Base-by-base conservation (phyloP, 129 eudicot species). In the Artemisia annua region DNA sequence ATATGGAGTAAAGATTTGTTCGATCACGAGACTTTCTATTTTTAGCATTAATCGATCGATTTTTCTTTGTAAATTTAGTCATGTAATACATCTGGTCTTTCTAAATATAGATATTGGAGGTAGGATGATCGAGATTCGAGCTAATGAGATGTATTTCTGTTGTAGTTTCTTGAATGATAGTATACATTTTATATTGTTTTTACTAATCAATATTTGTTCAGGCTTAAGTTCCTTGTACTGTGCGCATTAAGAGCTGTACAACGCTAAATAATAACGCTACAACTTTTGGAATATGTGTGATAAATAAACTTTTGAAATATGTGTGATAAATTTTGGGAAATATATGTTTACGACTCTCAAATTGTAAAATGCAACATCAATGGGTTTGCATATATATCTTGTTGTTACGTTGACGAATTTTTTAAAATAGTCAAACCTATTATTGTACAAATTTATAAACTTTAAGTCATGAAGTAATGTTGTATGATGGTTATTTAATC, bases 1-100 rank as follows among this genome's bases (percentile, higher is more conserved):
- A 53, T 39, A 59, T 43, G 39, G 70, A 64, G 46, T 39, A 39
- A 39, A 76, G 75, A 78, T 39, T 50, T 57, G 62, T 63, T 75
- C 60, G 48, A 52, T 63, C 26, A 44, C 14, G 46, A 2, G 4
- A 76, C 57, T 43, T 48, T 39, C 22, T 66, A 46, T 50, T 50
- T 22, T 50, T 50, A 62, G 75, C 11, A 6, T 39, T 22, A 20
- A 59, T 20, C 3, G 26, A 16, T 4, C 32, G 24, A 73, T 61
- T 16, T 48, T 69, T 70, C 3, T 14, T 48, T 67, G 74, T 75
- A 30, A 15, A 76, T 67, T 32, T 20, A 39, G 56, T 75, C 12
- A 55, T 61, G 66, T 12, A 54, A 56, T 43, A 71, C 44, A 46
- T 60, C 7, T 19, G 43, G 46, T 56, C 39, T 32, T 54, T 71